Evolutionary conservation across 257 asterid species (phyloP), one percentile per base, ranked within the genome.

Genomic region (Fraxinus anomala): DNA sequence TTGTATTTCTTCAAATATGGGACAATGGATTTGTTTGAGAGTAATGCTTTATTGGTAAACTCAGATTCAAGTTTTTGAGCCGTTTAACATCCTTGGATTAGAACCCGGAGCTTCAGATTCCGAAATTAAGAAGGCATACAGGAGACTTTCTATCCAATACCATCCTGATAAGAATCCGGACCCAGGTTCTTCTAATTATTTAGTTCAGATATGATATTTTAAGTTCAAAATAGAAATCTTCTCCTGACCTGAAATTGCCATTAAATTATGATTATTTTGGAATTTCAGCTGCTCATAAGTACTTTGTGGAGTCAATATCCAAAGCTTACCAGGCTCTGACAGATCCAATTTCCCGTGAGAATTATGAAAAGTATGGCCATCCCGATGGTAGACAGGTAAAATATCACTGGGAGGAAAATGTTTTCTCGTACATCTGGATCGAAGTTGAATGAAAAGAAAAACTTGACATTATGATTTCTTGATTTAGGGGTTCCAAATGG

Each of bases 371-470:
- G 83, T 95, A 92, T 72, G 99, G 98, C 14, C 99, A 94, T 85
- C 99, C 99, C 12, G 99, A 94, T 88, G 99, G 99, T 81, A 92
- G 99, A 85, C 99, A 94, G 99, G 99, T 94, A 80, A 75, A 31
- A 5, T 54, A 21, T 23, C 17, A 30, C 61, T 28, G 39, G 68
- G 69, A 72, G 56, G 49, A 17, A 28, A 59, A 37, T 54, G 73
- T 76, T 69, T 28, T 44, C 68, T 73, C 74, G 24, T 83, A 59
- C 56, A 47, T 82, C 65, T 66, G 34, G 73, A 73, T 73, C 21
- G 33, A 56, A 65, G 30, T 19, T 70, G 67, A 56, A 49, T 51
- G n/a, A 23, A 75, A 30, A 47, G 49, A 69, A 56, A 33, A 75
- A 42, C 9, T 44, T 77, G 47, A 83, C 33, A 42, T 10, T 56